Conservation (phyloP, 2,329 filamentous ascomycete genomes). For the Ampelomyces quisqualis region DNA sequence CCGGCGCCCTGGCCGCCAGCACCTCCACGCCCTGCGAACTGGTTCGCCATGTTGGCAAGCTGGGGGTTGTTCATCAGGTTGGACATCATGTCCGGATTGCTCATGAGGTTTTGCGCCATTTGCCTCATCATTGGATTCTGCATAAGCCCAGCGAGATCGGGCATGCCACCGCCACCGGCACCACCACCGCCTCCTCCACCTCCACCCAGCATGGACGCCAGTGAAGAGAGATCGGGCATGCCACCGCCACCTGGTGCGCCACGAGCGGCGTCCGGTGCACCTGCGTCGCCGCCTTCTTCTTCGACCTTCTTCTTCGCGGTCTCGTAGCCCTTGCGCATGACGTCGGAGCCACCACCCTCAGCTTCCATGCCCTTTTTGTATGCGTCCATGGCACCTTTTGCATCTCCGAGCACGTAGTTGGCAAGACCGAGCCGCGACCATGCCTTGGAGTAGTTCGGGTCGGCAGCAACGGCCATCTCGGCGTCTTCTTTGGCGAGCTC, state of each 20-base stretch:
- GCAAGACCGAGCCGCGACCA: slow-evolving; percentile 94
- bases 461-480: slow-evolving; percentile 82
- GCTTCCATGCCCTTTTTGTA: slow-evolving; percentile 91
- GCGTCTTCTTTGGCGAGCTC: slow-evolving; percentile 82
- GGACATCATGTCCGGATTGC: slow-evolving; percentile 87
- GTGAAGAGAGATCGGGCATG: slow-evolving; percentile 81
- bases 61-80: slow-evolving; percentile 94
- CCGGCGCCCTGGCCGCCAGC: slow-evolving; percentile 63
- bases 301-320: slow-evolving; percentile 86
- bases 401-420: slow-evolving; percentile 86
- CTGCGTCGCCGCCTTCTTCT: slow-evolving; percentile 66
- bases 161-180: slow-evolving; percentile 77
- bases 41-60: slow-evolving; percentile 81
- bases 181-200: slow-evolving; percentile 59
- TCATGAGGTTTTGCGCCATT: slow-evolving; percentile 98
- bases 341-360: slow-evolving; percentile 91
- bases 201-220: slow-evolving; percentile 56
- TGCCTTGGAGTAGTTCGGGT: slow-evolving; percentile 94
- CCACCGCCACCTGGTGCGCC: slow-evolving; percentile 56
- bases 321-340: slow-evolving; percentile 96
- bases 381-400: slow-evolving; percentile 88
- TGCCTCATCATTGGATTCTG: slow-evolving; percentile 94
- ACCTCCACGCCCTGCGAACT: slow-evolving; percentile 60
- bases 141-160: slow-evolving; percentile 65
- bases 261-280: slow-evolving; percentile 43